These are phyloP conservation scores for Endoconidiophora laricicola DNA, from an alignment of 2,329 filamentous ascomycete genomes.

Conservation along the genomic window DNA sequence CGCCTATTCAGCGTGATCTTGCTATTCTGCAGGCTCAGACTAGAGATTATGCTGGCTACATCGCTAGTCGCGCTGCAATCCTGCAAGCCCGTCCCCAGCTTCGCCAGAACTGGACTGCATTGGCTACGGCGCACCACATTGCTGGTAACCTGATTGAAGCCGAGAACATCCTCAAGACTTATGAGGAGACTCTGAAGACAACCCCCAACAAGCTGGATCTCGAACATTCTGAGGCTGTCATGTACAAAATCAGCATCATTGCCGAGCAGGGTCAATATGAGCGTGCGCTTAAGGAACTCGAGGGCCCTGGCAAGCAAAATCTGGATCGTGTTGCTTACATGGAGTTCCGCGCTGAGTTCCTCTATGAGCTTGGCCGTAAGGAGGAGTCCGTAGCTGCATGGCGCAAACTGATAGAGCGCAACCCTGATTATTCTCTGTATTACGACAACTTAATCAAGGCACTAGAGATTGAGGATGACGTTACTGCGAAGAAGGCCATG, in stretches of 20 bases:
- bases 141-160: slow-evolving; percentile 72
- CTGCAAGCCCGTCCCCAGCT: slow-evolving; percentile 65
- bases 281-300: slow-evolving; percentile 71
- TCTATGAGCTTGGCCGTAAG: slow-evolving; percentile 58
- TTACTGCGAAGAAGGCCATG: slow-evolving; percentile 50
- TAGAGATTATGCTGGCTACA: slow-evolving; percentile 85
- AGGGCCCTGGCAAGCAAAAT: slow-evolving; percentile 58
- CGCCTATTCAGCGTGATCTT: slow-evolving; percentile 85
- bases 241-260: slow-evolving; percentile 94
- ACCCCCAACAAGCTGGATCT: slow-evolving; percentile 62
- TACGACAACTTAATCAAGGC: slow-evolving; percentile 61
- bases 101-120: slow-evolving; percentile 92
- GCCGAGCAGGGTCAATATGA: slow-evolving; percentile 73
- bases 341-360: slow-evolving; percentile 73
- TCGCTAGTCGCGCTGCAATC: slow-evolving; percentile 78
- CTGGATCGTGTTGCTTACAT: slow-evolving; percentile 72
- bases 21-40: slow-evolving; percentile 91
- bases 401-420: slow-evolving; percentile 63
- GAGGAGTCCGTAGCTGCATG: slow-evolving; percentile 74
- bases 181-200: slow-evolving; percentile 81
- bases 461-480: slow-evolving; percentile 44
- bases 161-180: slow-evolving; percentile 79
- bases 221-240: slow-evolving; percentile 80
- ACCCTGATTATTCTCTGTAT: slow-evolving; percentile 74
- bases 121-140: slow-evolving; percentile 85